phyloP scores from a whole-genome alignment of 2,329 filamentous ascomycete genomes.

The Xylaria multiplex region DNA sequence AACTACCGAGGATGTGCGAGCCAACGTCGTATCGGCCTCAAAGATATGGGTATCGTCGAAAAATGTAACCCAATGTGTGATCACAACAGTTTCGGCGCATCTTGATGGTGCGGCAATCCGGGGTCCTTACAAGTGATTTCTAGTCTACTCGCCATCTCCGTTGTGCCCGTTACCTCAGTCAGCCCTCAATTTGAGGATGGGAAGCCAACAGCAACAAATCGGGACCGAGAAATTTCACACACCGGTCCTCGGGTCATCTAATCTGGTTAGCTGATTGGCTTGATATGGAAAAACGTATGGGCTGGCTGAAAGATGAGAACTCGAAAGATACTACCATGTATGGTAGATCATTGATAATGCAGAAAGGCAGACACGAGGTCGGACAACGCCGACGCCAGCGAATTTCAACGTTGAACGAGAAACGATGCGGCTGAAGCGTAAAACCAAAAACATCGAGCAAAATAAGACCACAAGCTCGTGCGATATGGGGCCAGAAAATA shows the following conservation, averaged over 20 bases:
- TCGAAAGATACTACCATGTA: conserved; percentile 32
- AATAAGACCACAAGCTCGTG: conserved; percentile 21
- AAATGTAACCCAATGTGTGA: conserved; percentile 28
- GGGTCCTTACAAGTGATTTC: conserved; percentile 11
- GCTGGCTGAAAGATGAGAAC: conserved; percentile 27
- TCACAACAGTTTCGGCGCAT: conserved; percentile 11
- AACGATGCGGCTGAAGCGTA: conserved; percentile 31
- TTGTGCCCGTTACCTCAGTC: conserved; percentile 4
- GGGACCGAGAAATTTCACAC: conserved; percentile 20
- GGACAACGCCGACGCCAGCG: conserved; percentile 27
- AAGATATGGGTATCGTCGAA: conserved; percentile 10
- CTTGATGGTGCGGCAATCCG: conserved; percentile 10
- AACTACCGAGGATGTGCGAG: conserved; percentile 3
- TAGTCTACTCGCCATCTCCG: conserved; percentile 22
- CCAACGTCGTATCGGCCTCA: conserved; percentile 10
- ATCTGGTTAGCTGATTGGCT: conserved; percentile 15
- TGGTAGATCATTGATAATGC: conserved; percentile 35
- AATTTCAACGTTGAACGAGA: conserved; percentile 18
- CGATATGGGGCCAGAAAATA: conserved; percentile 17
- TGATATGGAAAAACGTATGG: not conserved
- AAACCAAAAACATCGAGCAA: conserved; percentile 4
- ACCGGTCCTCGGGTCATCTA: conserved; percentile 7
- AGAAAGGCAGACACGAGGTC: conserved; percentile 35
- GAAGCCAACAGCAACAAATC: conserved; percentile 15
- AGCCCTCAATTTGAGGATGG: conserved; percentile 9